Evolutionary conservation across 2,329 filamentous ascomycete genomes (phyloP).

Genomic region (Talaromyces amestolkiae): DNA sequence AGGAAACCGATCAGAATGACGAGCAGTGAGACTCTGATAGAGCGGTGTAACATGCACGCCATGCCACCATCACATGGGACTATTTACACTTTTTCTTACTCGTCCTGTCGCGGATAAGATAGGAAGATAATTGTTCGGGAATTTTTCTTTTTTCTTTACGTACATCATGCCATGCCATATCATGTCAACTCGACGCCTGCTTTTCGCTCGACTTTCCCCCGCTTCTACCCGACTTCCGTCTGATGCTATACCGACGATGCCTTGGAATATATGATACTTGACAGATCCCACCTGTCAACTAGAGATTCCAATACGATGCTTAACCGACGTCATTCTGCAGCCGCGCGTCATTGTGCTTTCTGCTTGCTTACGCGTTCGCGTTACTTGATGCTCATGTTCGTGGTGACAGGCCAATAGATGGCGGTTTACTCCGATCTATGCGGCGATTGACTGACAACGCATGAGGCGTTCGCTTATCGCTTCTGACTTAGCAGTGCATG

Average conservation of each 20-base stretch:
- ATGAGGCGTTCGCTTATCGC: background rate
- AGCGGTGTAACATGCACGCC: constrained; percentile 5
- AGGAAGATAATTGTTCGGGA: background rate
- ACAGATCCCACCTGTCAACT: background rate
- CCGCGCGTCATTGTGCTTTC: background rate
- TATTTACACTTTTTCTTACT: background rate
- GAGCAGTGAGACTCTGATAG: background rate
- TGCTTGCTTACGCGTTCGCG: background rate
- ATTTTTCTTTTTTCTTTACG: background rate
- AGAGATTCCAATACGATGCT: background rate
- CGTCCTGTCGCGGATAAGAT: background rate
- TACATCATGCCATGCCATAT: background rate
- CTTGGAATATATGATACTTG: background rate
- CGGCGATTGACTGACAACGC: background rate
- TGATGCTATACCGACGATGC: background rate
- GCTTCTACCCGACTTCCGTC: background rate
- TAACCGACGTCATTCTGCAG: background rate
- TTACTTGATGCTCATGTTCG: background rate
- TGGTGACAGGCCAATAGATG: background rate
- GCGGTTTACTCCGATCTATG: background rate
- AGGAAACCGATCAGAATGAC: background rate
- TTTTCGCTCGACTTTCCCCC: background rate
- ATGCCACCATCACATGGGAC: constrained; percentile 4
- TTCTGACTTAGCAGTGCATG: background rate
- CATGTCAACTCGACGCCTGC: background rate